Base-by-base conservation (phyloP, 805 yeast genomes). In the Ogataea paraovalis region DNA sequence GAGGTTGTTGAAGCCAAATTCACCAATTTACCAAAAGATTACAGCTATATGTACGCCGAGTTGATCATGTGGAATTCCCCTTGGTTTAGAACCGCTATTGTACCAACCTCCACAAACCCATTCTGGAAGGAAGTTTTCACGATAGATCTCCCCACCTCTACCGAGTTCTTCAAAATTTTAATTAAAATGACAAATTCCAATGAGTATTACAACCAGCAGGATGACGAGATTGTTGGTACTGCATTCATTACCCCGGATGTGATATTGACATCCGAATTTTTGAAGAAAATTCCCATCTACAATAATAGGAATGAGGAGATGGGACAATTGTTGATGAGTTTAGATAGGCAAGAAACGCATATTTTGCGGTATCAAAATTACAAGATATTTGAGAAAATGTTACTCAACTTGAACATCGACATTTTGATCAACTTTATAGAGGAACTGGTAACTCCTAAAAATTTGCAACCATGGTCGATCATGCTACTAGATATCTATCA, bases 51-150 rank as follows among this genome's bases (percentile, higher is more conserved):
- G 1, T 91, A 87, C 58, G 80, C 86, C 2, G 96, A 89, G 56
- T 71, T 90, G 2, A 68, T 75, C 16, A 72, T 87, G 62, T 85
- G 94, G 85, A 82, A 79, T 18, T 72, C 79, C 41, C 80, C 85
- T 0, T 85, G 92, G 88, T 87, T 86, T 34, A 71, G 89, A 54
- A 87, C 97, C 0, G 83, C 90, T 2, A 70, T 79, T 6, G 83
- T 83, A 0, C 68, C 71, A 33, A 69, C 75, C 41, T 48, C 64
- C 2, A 54, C 63, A 0, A 73, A 74, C 46, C 91, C 96, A 1
- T 87, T 87, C 60, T 91, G 96, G 94, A 80, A 90, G 59, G 96
- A 91, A 58, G 79, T 74, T 40, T 85, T 87, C 59, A 67, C 75
- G 2, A 68, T 85, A n/a, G 79, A 82, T 43, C 68, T 83, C 38